Percentiles rank a stretch among this genome's conserved stretches.
These are phyloP conservation scores for Camelina laxa DNA, from an alignment of 345 rosid species.

Conservation along the genomic window DNA sequence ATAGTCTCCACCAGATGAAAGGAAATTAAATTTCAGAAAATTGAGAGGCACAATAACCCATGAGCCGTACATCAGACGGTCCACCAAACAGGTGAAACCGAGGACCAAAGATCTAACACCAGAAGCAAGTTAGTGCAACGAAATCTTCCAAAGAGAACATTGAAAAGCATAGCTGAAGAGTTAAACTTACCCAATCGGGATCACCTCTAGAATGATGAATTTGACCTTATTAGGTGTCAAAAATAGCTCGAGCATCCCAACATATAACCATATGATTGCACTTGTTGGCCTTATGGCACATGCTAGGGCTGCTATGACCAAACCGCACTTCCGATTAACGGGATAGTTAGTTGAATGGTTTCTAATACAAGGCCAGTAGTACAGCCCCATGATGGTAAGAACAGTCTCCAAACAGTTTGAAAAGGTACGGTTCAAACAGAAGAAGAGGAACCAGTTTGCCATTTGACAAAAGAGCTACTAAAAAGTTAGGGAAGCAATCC, in stretches of 20 bases:
- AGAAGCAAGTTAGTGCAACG: slow-evolving; percentile 15
- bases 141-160: slow-evolving; percentile 14
- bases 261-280: slow-evolving; percentile 83
- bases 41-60: slow-evolving; percentile 91
- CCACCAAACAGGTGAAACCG: slow-evolving; percentile 66
- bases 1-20: slow-evolving; percentile 93
- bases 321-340: slow-evolving; percentile 65
- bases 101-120: slow-evolving; percentile 70
- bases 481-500: slow-evolving; percentile 53
- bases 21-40: slow-evolving; percentile 91
- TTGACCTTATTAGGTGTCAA: slow-evolving; percentile 54
- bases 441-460: slow-evolving; percentile 90
- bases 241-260: slow-evolving; percentile 79
- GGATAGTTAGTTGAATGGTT: slow-evolving; percentile 50
- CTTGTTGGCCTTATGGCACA: slow-evolving; percentile 93
- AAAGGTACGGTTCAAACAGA: slow-evolving; percentile 87
- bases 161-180: slow-evolving; percentile 7
- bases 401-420: slow-evolving; percentile 93
- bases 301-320: slow-evolving; percentile 77
- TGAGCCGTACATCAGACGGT: slow-evolving; percentile 77
- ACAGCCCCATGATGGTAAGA: slow-evolving; percentile 79
- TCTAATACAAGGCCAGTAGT: slow-evolving; percentile 90
- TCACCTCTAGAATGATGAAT: slow-evolving; percentile 66
- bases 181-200: slow-evolving; percentile 77
- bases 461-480: slow-evolving; percentile 75